phyloP scores from a whole-genome alignment of 2,329 filamentous ascomycete species.

The Exophiala oligosperma region DNA sequence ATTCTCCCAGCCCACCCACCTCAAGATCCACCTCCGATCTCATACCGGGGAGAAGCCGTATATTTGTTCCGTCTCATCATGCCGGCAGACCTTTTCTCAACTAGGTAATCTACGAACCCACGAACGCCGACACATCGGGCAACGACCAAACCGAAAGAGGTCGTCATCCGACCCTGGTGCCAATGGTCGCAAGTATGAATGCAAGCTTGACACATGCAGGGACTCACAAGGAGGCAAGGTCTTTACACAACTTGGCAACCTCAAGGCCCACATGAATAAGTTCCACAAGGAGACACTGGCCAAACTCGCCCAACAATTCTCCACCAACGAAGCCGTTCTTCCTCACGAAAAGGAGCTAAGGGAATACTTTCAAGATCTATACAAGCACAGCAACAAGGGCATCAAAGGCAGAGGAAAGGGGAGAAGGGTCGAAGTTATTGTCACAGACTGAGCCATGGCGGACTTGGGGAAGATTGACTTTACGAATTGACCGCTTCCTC shows the following conservation, averaged over 20 bases:
- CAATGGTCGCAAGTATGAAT: constrained; percentile 66
- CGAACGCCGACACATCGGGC: constrained; percentile 81
- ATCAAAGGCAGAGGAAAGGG: constrained; percentile 95
- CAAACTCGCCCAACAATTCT: constrained; percentile 69
- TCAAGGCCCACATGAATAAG: constrained; percentile 95
- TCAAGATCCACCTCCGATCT: constrained; percentile 83
- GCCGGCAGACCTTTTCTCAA: constrained; percentile 81
- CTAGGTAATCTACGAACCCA: constrained; percentile 88
- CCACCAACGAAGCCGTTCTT: constrained; percentile 51
- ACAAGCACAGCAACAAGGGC: constrained; percentile 97
- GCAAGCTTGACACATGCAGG: constrained; percentile 73
- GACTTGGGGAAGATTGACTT: too few relatives aligned
- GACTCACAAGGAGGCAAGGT: constrained; percentile 59
- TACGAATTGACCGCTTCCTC: too few relatives aligned
- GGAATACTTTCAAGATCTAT: constrained; percentile 81
- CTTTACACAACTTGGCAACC: constrained; percentile 87
- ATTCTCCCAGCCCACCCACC: constrained; percentile 89
- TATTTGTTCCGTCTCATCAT: constrained; percentile 69
- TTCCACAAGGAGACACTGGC: constrained; percentile 78
- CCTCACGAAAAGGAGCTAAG: constrained; percentile 77
- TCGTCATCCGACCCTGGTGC: constrained; percentile 41
- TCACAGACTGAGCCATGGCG: too few relatives aligned
- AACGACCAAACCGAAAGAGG: constrained; percentile 78
- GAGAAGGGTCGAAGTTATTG: constrained; percentile 56
- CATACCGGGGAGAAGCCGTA: constrained; percentile 92